Conservation (phyloP, 768 basidiomycete genomes). For the Pulveroboletus sp. region DNA sequence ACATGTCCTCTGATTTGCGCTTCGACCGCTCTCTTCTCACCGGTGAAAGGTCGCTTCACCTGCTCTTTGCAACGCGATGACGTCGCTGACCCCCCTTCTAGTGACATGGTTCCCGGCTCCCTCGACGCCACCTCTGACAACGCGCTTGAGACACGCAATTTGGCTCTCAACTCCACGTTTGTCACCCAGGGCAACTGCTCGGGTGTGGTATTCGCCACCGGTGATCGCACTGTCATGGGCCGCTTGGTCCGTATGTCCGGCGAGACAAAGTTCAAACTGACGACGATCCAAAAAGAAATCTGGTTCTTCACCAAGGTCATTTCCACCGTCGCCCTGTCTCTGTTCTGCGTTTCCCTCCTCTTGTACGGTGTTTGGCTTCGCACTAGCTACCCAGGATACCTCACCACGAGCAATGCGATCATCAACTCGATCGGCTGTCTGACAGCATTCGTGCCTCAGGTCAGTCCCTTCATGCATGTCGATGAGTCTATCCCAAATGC, state of each 20-base stretch:
- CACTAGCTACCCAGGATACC: slow-evolving; percentile 30
- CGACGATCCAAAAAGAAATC: slow-evolving; percentile 44
- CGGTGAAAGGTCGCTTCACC: slow-evolving; percentile 36
- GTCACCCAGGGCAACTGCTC: slow-evolving; percentile 39
- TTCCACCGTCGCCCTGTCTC: slow-evolving; percentile 36
- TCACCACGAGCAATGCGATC: slow-evolving; percentile 33
- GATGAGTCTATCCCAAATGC: not conserved
- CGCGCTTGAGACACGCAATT: slow-evolving; percentile 42
- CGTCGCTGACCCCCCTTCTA: slow-evolving; percentile 5
- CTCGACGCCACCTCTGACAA: slow-evolving; percentile 48
- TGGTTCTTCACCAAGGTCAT: slow-evolving; percentile 53
- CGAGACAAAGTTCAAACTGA: slow-evolving; percentile 41
- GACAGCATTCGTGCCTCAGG: slow-evolving; percentile 41
- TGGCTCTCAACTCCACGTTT: slow-evolving; percentile 45
- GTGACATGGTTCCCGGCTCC: slow-evolving; percentile 42
- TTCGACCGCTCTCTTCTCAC: slow-evolving; percentile 54
- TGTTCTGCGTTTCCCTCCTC: slow-evolving; percentile 39
- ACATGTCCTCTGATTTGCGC: slow-evolving; percentile 47
- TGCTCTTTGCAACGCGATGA: not conserved
- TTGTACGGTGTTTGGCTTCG: slow-evolving; percentile 42
- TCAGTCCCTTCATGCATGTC: slow-evolving; percentile 1
- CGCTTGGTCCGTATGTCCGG: slow-evolving; percentile 52
- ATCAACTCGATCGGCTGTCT: slow-evolving; percentile 37
- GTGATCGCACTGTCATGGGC: slow-evolving; percentile 45
- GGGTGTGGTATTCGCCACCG: slow-evolving; percentile 40